These are phyloP conservation scores for Phoma sp. DNA, from an alignment of 2,329 filamentous ascomycete genomes.

Conservation along the genomic window DNA sequence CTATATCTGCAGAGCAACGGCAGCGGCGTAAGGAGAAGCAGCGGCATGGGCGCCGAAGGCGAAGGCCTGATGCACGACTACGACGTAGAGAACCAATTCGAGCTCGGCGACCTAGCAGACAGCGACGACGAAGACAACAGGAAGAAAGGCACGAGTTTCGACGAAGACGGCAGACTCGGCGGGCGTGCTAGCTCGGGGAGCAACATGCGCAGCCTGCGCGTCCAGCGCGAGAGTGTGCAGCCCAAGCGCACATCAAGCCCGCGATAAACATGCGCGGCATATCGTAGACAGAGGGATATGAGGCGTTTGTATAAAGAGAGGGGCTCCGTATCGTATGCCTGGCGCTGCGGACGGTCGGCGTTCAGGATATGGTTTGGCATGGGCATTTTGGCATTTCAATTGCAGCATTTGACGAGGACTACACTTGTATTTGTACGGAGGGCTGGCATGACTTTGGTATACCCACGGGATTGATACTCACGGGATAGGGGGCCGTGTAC, in stretches of 20 bases:
- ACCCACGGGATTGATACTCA: conserved; percentile 10
- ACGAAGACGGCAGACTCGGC: conserved; percentile 32
- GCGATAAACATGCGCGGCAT: conserved; percentile 15
- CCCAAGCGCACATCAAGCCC: conserved; percentile 31
- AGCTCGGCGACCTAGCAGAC: conserved; percentile 79
- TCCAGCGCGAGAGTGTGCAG: conserved; percentile 40
- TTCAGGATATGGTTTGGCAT: conserved; percentile 5
- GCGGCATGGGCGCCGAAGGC: conserved; percentile 64
- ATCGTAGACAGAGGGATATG: neutral
- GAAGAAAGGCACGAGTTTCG: conserved; percentile 46
- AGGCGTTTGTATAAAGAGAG: conserved; percentile 9
- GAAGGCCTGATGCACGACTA: conserved; percentile 88
- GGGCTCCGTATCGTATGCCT: conserved; percentile 6
- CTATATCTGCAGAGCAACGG: conserved; percentile 58
- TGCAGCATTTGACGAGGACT: neutral
- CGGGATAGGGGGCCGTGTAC: no score
- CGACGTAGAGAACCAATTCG: conserved; percentile 78
- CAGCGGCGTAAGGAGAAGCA: conserved; percentile 19
- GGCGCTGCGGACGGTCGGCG: conserved; percentile 16
- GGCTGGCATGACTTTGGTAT: conserved; percentile 6
- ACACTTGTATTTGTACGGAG: conserved; percentile 10
- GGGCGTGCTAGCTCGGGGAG: conserved; percentile 31
- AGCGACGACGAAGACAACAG: conserved; percentile 50
- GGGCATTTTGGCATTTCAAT: no score
- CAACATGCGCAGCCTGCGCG: conserved; percentile 34